Evolutionary conservation across 495 filamentous ascomycete genomes (phyloP).

Genomic region (Massariosphaeria phaeospora): DNA sequence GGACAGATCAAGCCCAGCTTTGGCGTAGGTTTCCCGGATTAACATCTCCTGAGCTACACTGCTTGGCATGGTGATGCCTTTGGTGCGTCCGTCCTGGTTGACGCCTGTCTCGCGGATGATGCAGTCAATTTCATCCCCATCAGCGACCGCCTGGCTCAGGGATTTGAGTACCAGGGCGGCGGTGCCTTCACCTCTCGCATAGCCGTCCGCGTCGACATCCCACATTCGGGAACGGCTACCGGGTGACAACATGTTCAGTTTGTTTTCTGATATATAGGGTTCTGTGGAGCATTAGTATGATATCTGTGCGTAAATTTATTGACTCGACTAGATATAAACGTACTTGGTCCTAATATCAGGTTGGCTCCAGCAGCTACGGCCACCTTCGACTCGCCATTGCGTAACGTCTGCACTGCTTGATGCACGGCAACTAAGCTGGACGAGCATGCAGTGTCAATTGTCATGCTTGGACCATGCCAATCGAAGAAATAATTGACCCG

Average conservation of each 20-base stretch:
- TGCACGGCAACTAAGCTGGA: constrained; percentile 18
- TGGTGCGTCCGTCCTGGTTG: constrained; percentile 16
- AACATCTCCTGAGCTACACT: constrained; percentile 17
- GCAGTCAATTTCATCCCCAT: constrained; percentile 20
- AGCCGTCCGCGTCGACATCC: constrained; percentile 46
- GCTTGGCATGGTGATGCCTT: constrained; percentile 20
- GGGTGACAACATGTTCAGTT: constrained; percentile 24
- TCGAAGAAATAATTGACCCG: constrained; percentile 22
- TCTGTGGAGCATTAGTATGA: too few relatives aligned
- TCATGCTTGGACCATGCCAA: constrained; percentile 15
- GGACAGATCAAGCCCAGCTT: neutral
- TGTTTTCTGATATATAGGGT: constrained; percentile 15
- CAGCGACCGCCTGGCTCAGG: constrained; percentile 12
- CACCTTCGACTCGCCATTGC: constrained; percentile 4
- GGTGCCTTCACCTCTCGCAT: constrained; percentile 47
- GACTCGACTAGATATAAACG: too few relatives aligned
- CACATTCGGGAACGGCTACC: constrained; percentile 37
- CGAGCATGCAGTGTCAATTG: constrained; percentile 21
- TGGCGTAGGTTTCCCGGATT: constrained; percentile 20
- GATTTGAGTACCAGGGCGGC: constrained; percentile 43
- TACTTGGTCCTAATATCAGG: neutral
- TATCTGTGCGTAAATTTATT: too few relatives aligned
- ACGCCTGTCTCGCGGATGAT: constrained; percentile 19
- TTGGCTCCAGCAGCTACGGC: constrained; percentile 12
- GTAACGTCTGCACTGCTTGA: constrained; percentile 9